Percentiles rank a stretch among this genome's conserved stretches.
Conservation (phyloP, 2,329 filamentous ascomycete species). For the Trichocomaceae sp. region DNA sequence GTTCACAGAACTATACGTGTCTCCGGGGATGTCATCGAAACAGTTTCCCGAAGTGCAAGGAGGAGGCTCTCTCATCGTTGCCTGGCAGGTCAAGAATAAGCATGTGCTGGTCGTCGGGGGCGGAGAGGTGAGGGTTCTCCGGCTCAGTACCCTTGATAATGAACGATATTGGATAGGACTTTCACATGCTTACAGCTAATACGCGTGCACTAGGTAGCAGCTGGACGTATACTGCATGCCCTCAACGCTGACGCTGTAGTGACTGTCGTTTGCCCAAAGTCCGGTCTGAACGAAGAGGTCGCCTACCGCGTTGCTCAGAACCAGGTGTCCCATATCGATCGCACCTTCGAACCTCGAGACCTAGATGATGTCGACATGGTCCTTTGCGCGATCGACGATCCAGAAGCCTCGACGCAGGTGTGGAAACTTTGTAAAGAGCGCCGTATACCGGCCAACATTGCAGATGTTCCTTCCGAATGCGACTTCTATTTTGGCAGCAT, state of each 20-base stretch:
- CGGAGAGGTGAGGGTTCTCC: slow-evolving; percentile 64
- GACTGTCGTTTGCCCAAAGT: slow-evolving; percentile 71
- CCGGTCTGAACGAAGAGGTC: slow-evolving; percentile 83
- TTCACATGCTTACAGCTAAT: slow-evolving; percentile 18
- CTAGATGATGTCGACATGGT: slow-evolving; percentile 81
- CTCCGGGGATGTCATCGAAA: slow-evolving; percentile 42
- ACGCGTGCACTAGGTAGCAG: slow-evolving; percentile 67
- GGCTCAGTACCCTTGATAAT: background rate
- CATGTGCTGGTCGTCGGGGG: slow-evolving; percentile 88
- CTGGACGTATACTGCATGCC: slow-evolving; percentile 85
- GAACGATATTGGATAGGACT: background rate
- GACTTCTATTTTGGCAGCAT: slow-evolving; percentile 98
- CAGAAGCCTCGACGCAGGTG: slow-evolving; percentile 78
- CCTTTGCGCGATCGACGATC: slow-evolving; percentile 86
- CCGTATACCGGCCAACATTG: slow-evolving; percentile 85
- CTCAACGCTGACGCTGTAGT: slow-evolving; percentile 92
- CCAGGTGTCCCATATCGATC: slow-evolving; percentile 74
- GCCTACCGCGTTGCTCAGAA: slow-evolving; percentile 67
- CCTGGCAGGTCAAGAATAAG: slow-evolving; percentile 90
- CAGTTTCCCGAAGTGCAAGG: slow-evolving; percentile 76
- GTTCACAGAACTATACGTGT: background rate
- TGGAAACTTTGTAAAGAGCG: slow-evolving; percentile 89
- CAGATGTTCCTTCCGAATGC: slow-evolving; percentile 92
- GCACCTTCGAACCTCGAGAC: slow-evolving; percentile 78
- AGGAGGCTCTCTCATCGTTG: slow-evolving; percentile 86